A percentile compares a stretch with the other conserved stretches of the same genome.
phyloP scores from a whole-genome alignment of 2,329 filamentous ascomycete species.

The Cladosporium sp. region DNA sequence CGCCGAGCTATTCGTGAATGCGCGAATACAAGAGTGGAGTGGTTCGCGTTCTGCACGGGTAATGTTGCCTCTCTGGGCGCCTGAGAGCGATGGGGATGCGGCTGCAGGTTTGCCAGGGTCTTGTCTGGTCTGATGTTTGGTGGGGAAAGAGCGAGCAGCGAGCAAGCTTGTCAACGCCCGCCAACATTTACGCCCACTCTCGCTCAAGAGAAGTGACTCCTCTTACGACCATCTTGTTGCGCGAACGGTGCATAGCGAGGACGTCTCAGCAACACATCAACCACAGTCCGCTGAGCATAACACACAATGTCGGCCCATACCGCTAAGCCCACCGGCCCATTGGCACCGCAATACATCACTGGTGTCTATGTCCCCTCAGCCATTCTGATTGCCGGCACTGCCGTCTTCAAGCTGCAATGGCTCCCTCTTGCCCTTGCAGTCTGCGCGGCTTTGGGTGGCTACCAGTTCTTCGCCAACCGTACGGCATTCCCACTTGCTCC shows the following conservation, averaged over 20 bases:
- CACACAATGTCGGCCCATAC: constrained; percentile 12
- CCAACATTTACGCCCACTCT: not conserved
- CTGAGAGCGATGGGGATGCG: not conserved
- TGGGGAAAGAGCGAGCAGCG: not conserved
- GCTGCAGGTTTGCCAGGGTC: not conserved
- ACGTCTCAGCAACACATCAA: no score
- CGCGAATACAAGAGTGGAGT: not conserved
- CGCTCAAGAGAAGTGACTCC: not conserved
- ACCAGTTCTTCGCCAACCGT: constrained; percentile 71
- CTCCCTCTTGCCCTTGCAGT: constrained; percentile 65
- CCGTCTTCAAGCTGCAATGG: constrained; percentile 76
- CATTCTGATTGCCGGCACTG: constrained; percentile 70
- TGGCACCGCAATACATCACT: constrained; percentile 65
- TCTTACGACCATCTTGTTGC: not conserved
- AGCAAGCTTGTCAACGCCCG: not conserved
- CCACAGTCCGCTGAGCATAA: not conserved
- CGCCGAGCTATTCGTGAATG: not conserved
- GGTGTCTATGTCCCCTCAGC: constrained; percentile 80
- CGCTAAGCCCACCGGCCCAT: constrained; percentile 33
- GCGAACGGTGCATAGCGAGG: not conserved
- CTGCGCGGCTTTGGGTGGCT: constrained; percentile 62
- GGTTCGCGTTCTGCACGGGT: not conserved
- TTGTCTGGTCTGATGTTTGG: not conserved
- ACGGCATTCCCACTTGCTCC: constrained; percentile 21
- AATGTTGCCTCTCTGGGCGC: not conserved